Base-by-base conservation (phyloP, 2,329 filamentous ascomycete species). In the Talaromyces verruculosus region DNA sequence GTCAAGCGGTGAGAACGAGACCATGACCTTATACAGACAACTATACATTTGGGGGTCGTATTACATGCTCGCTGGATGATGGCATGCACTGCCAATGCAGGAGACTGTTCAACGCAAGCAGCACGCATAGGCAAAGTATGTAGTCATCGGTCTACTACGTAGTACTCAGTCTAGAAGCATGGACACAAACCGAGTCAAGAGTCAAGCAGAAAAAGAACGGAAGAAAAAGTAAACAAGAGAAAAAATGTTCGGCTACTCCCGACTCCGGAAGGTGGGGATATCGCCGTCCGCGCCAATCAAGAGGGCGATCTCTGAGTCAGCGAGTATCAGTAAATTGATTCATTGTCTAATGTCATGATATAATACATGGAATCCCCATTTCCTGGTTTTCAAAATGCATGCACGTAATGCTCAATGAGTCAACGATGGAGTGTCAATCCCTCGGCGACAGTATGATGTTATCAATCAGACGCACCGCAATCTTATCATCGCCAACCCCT, bases 401-500 rank as follows among this genome's bases (percentile, higher is more conserved):
- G 25, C 47, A 53, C 22, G 19, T 28, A 28, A 28, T 49, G n/a
- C n/a, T 37, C 35, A 35, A 37, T 37, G 35, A 10, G 30, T 47
- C 13, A 15, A 25, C 17, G 45, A 11, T 25, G 45, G 15, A 28
- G 17, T 8, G 7, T 37, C 19, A 39, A 13, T 22, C 11, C 19
- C 33, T 22, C 53, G 53, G 53, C 53, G 84, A 80, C 39, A 94
- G 76, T 64, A 96, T 89, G 69, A 98, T 89, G 74, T 99, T 99
- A 75, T 99, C 95, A 76, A 99, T 97, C 78, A 99, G 81, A 68
- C 95, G 85, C 58, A 99, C 95, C 0, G 88, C 77, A 17, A 91
- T 91, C 1, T 89, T 89, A 3, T 88, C 89, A 64, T 86, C 87
- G 3, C 93, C 93, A 30, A 93, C 78, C 3, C 86, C 87, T 33